Evolutionary conservation across 257 asterid genomes (phyloP).

Genomic region (Eustoma russellianum): DNA sequence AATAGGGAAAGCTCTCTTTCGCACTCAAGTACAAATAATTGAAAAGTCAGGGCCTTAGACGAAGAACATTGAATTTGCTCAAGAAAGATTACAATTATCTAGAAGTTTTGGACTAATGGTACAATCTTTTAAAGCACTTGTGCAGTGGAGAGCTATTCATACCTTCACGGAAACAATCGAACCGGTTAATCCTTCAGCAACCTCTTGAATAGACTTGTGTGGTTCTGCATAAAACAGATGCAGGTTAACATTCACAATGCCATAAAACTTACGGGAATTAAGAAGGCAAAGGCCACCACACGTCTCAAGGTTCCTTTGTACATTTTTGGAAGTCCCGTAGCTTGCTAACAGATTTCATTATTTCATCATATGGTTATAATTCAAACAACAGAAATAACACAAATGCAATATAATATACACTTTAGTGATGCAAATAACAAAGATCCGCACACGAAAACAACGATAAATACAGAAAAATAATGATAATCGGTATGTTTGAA

Average conservation of each 20-base stretch:
- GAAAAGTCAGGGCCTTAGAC: neutral
- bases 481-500: neutral
- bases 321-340: no score
- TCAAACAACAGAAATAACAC: no score
- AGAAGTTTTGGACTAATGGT: neutral
- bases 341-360: no score
- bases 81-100: neutral
- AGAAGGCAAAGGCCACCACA: no score
- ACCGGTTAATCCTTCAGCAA: conserved; percentile 70
- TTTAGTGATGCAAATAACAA: no score
- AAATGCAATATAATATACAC: no score
- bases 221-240: conserved; percentile 44
- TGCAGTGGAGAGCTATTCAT: conserved; percentile 1
- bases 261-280: no score
- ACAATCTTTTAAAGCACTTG: neutral
- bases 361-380: no score
- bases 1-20: neutral
- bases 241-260: neutral
- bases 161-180: conserved; percentile 76
- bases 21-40: neutral
- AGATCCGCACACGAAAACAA: no score
- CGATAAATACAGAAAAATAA: no score
- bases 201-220: conserved; percentile 64
- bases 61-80: no score
- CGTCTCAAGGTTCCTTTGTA: no score